Percentiles rank a stretch among this genome's conserved stretches.
Evolutionary conservation across 306 rosid species (phyloP).

Genomic region (Crataegus laevigata): DNA sequence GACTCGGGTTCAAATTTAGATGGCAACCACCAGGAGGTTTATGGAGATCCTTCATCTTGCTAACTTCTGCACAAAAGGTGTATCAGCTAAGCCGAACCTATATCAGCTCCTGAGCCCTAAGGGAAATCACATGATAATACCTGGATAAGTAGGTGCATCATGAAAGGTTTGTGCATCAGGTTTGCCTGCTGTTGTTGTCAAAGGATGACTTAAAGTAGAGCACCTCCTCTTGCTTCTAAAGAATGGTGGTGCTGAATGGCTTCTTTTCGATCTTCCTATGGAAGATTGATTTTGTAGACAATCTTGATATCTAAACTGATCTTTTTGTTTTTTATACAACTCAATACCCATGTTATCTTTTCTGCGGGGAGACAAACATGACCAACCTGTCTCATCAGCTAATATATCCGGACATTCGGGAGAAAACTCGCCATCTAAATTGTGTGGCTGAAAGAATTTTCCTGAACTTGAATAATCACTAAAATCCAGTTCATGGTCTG

Average conservation of each 20-base stretch:
- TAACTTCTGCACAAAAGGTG: slow-evolving; percentile 34
- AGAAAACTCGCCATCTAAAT: slow-evolving; percentile 17
- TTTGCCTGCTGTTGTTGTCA: slow-evolving; percentile 20
- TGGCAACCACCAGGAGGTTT: slow-evolving; percentile 18
- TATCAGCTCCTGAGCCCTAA: neutral
- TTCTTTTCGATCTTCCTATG: slow-evolving; percentile 44
- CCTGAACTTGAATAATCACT: slow-evolving; percentile 27
- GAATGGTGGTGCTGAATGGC: slow-evolving; percentile 85
- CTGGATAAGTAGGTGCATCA: slow-evolving; percentile 31
- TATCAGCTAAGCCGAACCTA: slow-evolving; percentile 9
- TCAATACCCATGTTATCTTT: slow-evolving; percentile 21
- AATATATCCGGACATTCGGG: slow-evolving; percentile 25
- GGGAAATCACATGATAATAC: slow-evolving; percentile 31
- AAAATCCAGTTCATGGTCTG: slow-evolving; percentile 21
- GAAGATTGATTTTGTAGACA: slow-evolving; percentile 17
- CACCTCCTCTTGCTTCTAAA: slow-evolving; percentile 52
- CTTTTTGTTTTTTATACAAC: slow-evolving; percentile 22
- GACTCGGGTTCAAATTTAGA: slow-evolving; percentile 9
- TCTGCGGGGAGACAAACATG: slow-evolving; percentile 18
- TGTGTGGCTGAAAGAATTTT: slow-evolving; percentile 23
- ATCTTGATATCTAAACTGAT: slow-evolving; percentile 18
- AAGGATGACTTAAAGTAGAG: slow-evolving; percentile 39
- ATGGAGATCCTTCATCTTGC: slow-evolving; percentile 24
- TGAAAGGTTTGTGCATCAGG: slow-evolving; percentile 22
- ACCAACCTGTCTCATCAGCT: slow-evolving; percentile 30